A percentile compares a stretch with the other conserved stretches of the same genome.
Evolutionary conservation across 2,329 filamentous ascomycete species (phyloP).

Genomic region (Alternaria solani): DNA sequence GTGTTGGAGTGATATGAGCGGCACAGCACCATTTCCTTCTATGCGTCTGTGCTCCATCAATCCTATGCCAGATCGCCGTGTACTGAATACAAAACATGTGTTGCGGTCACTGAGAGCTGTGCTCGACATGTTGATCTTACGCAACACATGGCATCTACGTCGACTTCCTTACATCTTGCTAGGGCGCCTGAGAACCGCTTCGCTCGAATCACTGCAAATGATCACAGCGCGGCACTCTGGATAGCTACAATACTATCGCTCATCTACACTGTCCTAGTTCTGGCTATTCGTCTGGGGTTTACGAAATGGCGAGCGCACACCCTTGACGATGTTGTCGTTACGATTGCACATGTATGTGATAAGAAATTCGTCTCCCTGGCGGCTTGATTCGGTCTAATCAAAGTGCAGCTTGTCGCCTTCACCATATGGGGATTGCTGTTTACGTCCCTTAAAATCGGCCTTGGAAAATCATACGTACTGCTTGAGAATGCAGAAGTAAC

Average conservation of each 20-base stretch:
- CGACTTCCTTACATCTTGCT: not conserved
- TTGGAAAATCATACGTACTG: constrained; percentile 6
- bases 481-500: constrained; percentile 3
- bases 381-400: not conserved
- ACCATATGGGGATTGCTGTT: constrained; percentile 12
- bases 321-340: constrained; percentile 8
- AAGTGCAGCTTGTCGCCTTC: constrained; percentile 1
- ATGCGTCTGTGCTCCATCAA: not conserved
- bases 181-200: constrained; percentile 11
- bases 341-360: constrained; percentile 6
- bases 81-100: not conserved
- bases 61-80: not conserved
- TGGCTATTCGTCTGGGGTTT: constrained; percentile 9
- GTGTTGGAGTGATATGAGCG: constrained; percentile 4
- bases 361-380: not conserved
- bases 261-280: constrained; percentile 8
- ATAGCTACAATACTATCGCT: constrained; percentile 4
- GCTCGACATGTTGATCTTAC: not conserved
- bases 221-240: constrained; percentile 17
- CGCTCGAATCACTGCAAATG: constrained; percentile 3
- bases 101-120: not conserved
- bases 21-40: not conserved
- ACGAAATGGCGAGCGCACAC: constrained; percentile 9
- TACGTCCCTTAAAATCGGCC: constrained; percentile 1
- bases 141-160: not conserved